phyloP scores from a whole-genome alignment of 805 yeast species.

The Zygoascus tannicola region DNA sequence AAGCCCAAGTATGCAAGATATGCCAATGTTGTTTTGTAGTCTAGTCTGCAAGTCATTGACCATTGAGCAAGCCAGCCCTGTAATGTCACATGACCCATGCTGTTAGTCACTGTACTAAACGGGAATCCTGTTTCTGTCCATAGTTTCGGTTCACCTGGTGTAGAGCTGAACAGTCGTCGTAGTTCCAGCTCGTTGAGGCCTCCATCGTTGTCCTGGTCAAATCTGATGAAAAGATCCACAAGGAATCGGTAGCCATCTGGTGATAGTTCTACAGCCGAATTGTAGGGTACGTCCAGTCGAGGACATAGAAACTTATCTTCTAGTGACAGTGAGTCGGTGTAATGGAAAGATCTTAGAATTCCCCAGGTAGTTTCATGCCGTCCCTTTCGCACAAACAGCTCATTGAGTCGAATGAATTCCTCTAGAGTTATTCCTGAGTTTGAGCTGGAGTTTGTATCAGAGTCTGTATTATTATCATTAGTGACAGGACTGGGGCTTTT shows the following conservation, averaged over 20 bases:
- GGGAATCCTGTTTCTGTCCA: conserved; percentile 90
- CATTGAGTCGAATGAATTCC: conserved; percentile 72
- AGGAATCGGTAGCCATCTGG: conserved; percentile 88
- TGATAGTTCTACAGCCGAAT: conserved; percentile 60
- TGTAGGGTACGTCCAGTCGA: conserved; percentile 19
- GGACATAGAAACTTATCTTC: conserved; percentile 77
- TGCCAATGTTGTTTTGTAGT: conserved; percentile 73
- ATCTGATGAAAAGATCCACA: conserved; percentile 79
- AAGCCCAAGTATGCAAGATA: conserved; percentile 88
- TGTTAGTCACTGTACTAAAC: conserved; percentile 77
- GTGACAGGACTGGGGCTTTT: no score
- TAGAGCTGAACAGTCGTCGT: conserved; percentile 62
- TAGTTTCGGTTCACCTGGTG: conserved; percentile 83
- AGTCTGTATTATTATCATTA: no score
- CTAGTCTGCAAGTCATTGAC: conserved; percentile 91
- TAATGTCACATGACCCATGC: conserved; percentile 76
- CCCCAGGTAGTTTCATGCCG: conserved; percentile 98
- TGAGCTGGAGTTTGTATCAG: no score
- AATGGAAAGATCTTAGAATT: conserved; percentile 74
- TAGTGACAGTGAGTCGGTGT: conserved; percentile 83
- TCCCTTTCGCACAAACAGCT: conserved; percentile 80
- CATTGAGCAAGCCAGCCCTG: conserved; percentile 99
- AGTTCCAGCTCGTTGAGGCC: conserved; percentile 76
- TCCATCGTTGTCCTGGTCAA: conserved; percentile 95
- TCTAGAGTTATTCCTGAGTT: conserved; percentile 65